Evolutionary conservation across 2,329 filamentous ascomycete genomes (phyloP), one percentile per base, ranked within the genome.

Genomic region (Alternaria sp.): DNA sequence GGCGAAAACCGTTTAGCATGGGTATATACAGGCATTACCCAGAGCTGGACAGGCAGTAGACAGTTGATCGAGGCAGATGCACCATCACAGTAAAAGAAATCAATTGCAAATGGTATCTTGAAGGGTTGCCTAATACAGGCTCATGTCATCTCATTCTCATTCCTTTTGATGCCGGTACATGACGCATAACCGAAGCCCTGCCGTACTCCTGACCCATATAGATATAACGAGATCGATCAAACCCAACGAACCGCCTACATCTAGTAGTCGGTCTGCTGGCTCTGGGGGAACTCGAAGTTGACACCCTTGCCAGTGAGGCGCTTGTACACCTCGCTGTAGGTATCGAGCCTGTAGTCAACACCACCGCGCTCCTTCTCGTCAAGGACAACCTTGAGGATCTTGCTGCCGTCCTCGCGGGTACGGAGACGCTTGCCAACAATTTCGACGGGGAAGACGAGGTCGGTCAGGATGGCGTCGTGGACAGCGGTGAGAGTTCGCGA

Each of bases 361-460:
- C 93, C 93, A 79, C 93, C 94, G 78, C 93, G 92, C 91, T 99
- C 95, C 92, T 99, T 99, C 91, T 98, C 95, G 83, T 99, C 95
- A 63, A 99, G 89, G 80, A 99, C 88, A 81, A 99, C 92, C 91
- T 99, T 99, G 84, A 98, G 89, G 80, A 92, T 85, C 91, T 98
- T 98, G 90, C 87, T 90, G 83, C 93, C 93, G 84, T 99, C 95
- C 88, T 98, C 94, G 86, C 96, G 94, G 86, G 95, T 98, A 83
- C 95, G 91, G 82, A 93, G 84, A 80, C 95, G 93, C 92, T 98
- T 98, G 85, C 95, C 95, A 77, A 99, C 95, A 74, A 99, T 99
- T 91, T 99, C 95, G 79, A 99, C 95, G 79, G 95, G 95, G 91
- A 91, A 99, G 86, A 97, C 95, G 80, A 99, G 92, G 83, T 99